phyloP scores from a whole-genome alignment of 768 basidiomycete genomes.

The Nidularia pulvinata region DNA sequence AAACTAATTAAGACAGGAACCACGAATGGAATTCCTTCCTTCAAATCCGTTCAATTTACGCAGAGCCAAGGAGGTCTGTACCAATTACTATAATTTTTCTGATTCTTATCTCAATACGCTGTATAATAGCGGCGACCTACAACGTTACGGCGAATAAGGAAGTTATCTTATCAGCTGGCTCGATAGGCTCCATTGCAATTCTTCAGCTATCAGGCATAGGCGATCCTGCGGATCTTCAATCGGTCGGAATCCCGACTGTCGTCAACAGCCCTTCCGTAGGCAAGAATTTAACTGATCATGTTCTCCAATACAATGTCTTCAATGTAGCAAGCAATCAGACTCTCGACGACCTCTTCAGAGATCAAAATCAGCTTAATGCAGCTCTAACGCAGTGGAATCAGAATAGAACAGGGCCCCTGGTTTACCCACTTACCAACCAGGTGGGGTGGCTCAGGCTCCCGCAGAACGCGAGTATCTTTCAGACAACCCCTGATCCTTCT shows the following conservation, averaged over 20 bases:
- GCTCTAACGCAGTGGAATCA: slow-evolving; percentile 11
- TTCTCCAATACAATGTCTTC: slow-evolving; percentile 12
- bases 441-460: slow-evolving; percentile 17
- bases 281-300: slow-evolving; percentile 20
- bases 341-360: slow-evolving; percentile 5
- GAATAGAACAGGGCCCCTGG: slow-evolving; percentile 15
- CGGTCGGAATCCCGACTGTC: slow-evolving; percentile 10
- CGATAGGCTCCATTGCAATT: slow-evolving; percentile 24
- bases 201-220: slow-evolving; percentile 32
- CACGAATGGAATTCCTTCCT: background rate
- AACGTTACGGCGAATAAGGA: slow-evolving; percentile 23
- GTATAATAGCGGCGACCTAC: too few relatives aligned
- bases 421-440: slow-evolving; percentile 11
- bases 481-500: slow-evolving; percentile 17
- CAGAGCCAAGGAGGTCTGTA: too few relatives aligned
- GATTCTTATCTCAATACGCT: too few relatives aligned
- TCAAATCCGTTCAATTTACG: background rate
- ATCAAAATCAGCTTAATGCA: slow-evolving; percentile 1
- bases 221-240: slow-evolving; percentile 9
- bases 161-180: slow-evolving; percentile 32
- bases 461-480: slow-evolving; percentile 9
- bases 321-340: slow-evolving; percentile 2
- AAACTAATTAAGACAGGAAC: background rate
- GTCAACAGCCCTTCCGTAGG: slow-evolving; percentile 10
- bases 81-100: too few relatives aligned